Evolutionary conservation across 2,329 filamentous ascomycete species (phyloP).

Genomic region (Onygenales sp.): DNA sequence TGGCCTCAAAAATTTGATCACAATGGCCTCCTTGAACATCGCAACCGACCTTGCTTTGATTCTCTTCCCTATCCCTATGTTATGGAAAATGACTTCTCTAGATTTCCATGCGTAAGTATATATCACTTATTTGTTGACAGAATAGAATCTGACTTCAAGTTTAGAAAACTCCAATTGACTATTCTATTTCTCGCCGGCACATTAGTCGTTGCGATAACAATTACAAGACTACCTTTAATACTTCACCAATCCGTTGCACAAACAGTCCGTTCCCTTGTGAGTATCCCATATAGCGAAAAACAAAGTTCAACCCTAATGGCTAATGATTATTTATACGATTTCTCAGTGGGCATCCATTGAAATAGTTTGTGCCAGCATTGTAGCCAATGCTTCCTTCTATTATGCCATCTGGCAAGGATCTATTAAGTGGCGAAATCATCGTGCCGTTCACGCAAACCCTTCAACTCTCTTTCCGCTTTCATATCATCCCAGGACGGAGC

Average conservation of each 20-base stretch:
- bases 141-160: background rate
- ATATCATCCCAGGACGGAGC: background rate
- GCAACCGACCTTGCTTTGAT: conserved; percentile 11
- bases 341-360: conserved; percentile 12
- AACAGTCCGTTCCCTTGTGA: conserved; percentile 10
- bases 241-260: conserved; percentile 8
- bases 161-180: conserved; percentile 11
- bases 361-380: conserved; percentile 10
- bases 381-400: conserved; percentile 13
- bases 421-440: background rate
- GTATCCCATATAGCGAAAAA: background rate
- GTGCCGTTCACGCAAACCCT: background rate
- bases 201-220: conserved; percentile 10
- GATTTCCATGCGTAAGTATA: conserved; percentile 10
- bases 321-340: background rate
- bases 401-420: conserved; percentile 11
- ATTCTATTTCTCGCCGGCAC: conserved; percentile 10
- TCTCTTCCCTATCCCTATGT: conserved; percentile 12
- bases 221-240: conserved; percentile 12
- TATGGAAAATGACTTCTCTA: conserved; percentile 11
- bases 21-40: conserved; percentile 11
- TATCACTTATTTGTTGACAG: background rate
- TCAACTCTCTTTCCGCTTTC: background rate
- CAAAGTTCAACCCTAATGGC: background rate
- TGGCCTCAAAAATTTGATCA: conserved; percentile 8